Evolutionary conservation across 352 stramenopile genomes (phyloP), one percentile per base, ranked within the genome.

Genomic region (Phytophthora idaei): DNA sequence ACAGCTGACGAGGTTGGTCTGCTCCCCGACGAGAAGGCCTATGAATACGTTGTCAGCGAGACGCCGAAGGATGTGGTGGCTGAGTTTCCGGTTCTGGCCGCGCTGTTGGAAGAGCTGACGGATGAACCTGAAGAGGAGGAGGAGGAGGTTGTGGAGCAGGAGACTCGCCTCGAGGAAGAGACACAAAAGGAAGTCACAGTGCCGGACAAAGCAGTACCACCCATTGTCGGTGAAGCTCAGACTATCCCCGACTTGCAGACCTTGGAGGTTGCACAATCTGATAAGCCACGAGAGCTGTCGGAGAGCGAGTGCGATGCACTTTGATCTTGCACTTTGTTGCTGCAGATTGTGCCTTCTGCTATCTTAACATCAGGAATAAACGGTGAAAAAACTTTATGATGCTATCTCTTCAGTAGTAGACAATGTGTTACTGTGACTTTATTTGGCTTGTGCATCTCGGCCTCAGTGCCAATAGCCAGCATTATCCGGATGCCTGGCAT

Each of bases 1-100:
- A 71, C 53, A 5, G 61, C 49, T 27, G 76, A 84, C 15, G 71
- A 81, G n/a, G 55, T 67, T 17, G 78, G 78, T 34, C n/a, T 84
- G 27, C 55, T 87, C 11, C 70, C 76, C 1, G 73, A 84, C 21
- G 73, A 82, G 3, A 67, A 73, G 14, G 73, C 74, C 4, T 77
- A 80, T n/a, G 75, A 84, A 27, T 87, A 80, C 42, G 58, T 84
- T 7, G 57, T 74, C 5, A 71, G 67, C 4, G 68, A 79, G 37
- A 73, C 45, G 2, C 46, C 67, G 2, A 64, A 77, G 42, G 71
- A 69, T 1, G 48, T 84, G 9, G 49, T 87, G 14, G 65, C 45
- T 10, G 67, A 68, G 2, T 81, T 71, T 21, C 64, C 59, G 7
- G 51, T 60, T 12, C 63, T 87, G 9, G 53, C 65, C 5, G 65